Conservation (phyloP, 2,329 filamentous ascomycete species). For the Colletotrichum lindemuthianum region DNA sequence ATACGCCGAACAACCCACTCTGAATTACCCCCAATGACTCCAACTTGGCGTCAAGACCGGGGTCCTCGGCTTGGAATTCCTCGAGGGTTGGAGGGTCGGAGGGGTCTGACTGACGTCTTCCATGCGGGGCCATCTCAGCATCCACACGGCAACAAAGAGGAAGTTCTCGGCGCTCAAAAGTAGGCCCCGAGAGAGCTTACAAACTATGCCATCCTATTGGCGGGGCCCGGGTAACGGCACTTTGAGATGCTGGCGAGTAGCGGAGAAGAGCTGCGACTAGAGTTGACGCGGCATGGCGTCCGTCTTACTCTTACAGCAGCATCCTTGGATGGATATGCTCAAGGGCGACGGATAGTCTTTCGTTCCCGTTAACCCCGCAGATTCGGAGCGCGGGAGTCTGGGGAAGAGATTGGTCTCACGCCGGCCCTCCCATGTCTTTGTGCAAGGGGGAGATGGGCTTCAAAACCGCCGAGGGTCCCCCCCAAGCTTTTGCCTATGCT, state of each 20-base stretch:
- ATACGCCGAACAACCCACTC: conserved; percentile 2
- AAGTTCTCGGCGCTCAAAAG: conserved; percentile 15
- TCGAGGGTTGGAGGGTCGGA: neutral
- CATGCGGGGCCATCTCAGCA: conserved; percentile 2
- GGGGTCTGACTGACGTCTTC: conserved; percentile 14
- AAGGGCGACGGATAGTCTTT: neutral
- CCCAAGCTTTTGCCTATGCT: conserved; percentile 17
- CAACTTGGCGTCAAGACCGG: neutral
- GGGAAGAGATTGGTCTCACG: conserved; percentile 5
- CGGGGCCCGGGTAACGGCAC: conserved; percentile 27
- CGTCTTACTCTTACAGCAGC: neutral
- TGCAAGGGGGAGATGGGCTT: conserved; percentile 8
- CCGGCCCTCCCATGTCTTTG: too few species aligned
- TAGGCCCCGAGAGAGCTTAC: conserved; percentile 15
- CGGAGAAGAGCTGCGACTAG: too few species aligned
- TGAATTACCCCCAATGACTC: neutral
- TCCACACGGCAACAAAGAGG: neutral
- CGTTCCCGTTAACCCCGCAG: conserved; percentile 8
- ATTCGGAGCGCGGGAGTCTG: conserved; percentile 7
- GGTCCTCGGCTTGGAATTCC: conserved; percentile 4
- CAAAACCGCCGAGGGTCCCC: conserved; percentile 30
- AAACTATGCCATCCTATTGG: conserved; percentile 14
- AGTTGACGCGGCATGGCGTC: too few species aligned
- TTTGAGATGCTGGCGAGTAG: neutral
- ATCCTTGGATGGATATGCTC: conserved; percentile 11